A percentile compares a stretch with the other conserved stretches of the same genome.
Conservation (phyloP, 495 filamentous ascomycete genomes). For the Darksidea phi region DNA sequence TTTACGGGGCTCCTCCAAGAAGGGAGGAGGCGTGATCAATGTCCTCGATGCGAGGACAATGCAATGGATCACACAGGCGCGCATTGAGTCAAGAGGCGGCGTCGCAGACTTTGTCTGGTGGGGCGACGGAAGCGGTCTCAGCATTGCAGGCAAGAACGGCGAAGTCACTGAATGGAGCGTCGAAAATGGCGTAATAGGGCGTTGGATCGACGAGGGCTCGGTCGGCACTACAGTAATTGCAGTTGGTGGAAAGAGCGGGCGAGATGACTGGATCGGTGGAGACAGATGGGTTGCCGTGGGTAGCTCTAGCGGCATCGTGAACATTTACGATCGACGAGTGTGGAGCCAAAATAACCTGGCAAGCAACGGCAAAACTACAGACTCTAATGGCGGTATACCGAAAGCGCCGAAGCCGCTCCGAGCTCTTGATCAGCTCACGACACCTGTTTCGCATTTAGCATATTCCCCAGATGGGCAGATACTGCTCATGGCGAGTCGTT, state of each 20-base stretch:
- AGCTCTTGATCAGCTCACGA: conserved; percentile 80
- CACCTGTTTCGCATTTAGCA: conserved; percentile 68
- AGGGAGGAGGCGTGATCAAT: conserved; percentile 85
- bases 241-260: conserved; percentile 62
- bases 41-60: conserved; percentile 74
- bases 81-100: conserved; percentile 77
- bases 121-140: conserved; percentile 72
- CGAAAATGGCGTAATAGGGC: conserved; percentile 61
- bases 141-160: conserved; percentile 77
- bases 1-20: conserved; percentile 69
- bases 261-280: conserved; percentile 64
- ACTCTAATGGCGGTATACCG: conserved; percentile 52
- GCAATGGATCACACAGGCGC: conserved; percentile 85
- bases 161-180: conserved; percentile 92
- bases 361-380: not conserved
- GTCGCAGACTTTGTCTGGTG: conserved; percentile 92
- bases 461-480: conserved; percentile 90
- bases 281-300: conserved; percentile 89
- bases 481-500: conserved; percentile 75
- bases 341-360: conserved; percentile 49
- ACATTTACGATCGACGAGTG: conserved; percentile 81
- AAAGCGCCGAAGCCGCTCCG: conserved; percentile 66
- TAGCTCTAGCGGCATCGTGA: conserved; percentile 79
- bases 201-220: conserved; percentile 89
- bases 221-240: conserved; percentile 79